Evolutionary conservation across 192 early-diverging fungal species (phyloP).

Genomic region (Mortierella antarctica): DNA sequence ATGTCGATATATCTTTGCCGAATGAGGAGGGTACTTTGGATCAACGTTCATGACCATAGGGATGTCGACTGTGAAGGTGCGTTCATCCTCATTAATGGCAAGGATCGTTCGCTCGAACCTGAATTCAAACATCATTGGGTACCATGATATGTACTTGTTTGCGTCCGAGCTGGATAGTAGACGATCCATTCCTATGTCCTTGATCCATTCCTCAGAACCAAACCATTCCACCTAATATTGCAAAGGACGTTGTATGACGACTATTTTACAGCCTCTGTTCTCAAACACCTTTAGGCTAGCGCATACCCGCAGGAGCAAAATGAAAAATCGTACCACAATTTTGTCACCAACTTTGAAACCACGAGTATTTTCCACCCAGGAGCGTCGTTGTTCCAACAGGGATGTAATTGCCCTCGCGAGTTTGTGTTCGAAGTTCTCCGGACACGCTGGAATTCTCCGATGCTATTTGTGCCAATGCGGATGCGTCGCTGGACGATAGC

Average conservation of each 20-base stretch:
- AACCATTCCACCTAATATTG: constrained; percentile 31
- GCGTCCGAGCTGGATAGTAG: constrained; percentile 21
- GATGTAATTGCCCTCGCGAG: constrained; percentile 14
- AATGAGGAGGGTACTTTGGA: constrained; percentile 31
- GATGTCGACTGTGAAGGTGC: constrained; percentile 36
- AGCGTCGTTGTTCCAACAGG: constrained; percentile 26
- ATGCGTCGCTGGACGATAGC: constrained; percentile 25
- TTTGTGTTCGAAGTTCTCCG: constrained; percentile 24
- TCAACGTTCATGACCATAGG: constrained; percentile 49
- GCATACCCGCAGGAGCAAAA: too few species aligned
- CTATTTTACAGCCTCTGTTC: too few species aligned
- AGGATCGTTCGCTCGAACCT: constrained; percentile 46
- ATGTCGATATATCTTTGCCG: constrained; percentile 33
- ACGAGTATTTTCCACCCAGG: constrained; percentile 26
- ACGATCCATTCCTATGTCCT: constrained; percentile 35
- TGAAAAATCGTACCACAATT: constrained; percentile 34
- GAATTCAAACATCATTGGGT: constrained; percentile 35
- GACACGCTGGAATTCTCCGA: too few species aligned
- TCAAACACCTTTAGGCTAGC: too few species aligned
- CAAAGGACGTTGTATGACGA: background rate
- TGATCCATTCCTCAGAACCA: constrained; percentile 41
- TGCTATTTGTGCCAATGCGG: constrained; percentile 25
- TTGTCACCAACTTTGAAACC: constrained; percentile 39
- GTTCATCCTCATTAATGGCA: constrained; percentile 30
- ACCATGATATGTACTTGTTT: constrained; percentile 17